Conservation (phyloP, 31 red algal genomes). For the Pterothamnion heteromorphum region DNA sequence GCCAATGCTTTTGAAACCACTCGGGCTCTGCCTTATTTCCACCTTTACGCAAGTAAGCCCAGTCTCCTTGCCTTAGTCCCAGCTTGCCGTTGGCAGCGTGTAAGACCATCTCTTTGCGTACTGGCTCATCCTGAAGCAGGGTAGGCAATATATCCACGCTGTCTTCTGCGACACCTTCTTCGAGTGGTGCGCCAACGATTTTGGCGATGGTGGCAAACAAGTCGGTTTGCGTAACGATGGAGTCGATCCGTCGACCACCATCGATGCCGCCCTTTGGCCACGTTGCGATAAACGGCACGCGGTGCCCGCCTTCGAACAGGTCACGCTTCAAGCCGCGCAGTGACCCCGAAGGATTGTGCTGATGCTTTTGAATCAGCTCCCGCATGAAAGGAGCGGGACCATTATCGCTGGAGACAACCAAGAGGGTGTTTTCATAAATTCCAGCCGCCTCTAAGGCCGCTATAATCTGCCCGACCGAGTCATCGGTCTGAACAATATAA, state of each 20-base stretch:
- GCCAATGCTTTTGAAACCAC: no score
- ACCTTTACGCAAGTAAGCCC: no score
- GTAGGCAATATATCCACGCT: not conserved
- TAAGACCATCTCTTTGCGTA: no score
- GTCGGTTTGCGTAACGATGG: not conserved
- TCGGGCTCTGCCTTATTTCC: no score
- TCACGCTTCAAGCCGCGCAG: not conserved
- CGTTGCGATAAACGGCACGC: not conserved
- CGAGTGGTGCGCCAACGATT: not conserved
- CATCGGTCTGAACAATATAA: not conserved
- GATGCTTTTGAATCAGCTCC: not conserved
- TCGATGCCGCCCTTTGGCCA: not conserved
- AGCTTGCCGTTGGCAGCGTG: no score
- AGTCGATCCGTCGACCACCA: not conserved
- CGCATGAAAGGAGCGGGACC: not conserved
- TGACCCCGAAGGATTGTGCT: not conserved
- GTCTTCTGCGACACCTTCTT: not conserved
- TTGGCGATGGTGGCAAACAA: not conserved
- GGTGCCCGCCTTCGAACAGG: not conserved
- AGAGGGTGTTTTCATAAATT: slow-evolving; percentile 18
- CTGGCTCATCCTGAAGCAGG: not conserved
- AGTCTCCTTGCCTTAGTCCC: no score
- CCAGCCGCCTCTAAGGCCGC: not conserved
- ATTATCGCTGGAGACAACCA: slow-evolving; percentile 15
- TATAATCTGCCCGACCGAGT: not conserved